Conservation (phyloP, 805 yeast species). For the Yamadazyma endophytica region DNA sequence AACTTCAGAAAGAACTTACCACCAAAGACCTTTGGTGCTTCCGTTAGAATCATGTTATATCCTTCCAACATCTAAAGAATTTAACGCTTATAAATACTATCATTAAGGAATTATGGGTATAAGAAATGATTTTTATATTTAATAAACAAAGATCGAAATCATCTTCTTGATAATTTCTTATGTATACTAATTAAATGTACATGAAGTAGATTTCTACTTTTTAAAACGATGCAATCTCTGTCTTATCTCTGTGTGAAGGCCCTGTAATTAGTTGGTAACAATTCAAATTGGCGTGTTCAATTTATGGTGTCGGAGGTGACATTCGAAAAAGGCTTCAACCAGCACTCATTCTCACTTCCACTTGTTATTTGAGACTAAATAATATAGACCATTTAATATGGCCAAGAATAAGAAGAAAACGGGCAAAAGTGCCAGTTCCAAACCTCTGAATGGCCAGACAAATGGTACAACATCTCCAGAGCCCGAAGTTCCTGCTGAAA, state of each 20-base stretch:
- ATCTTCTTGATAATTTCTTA: not conserved
- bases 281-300: no score
- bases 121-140: not conserved
- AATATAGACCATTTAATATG: no score
- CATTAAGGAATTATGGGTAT: not conserved
- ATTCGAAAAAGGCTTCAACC: no score
- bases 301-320: no score
- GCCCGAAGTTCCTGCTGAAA: no score
- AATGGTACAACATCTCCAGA: conserved; percentile 1
- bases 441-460: not conserved
- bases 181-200: not conserved
- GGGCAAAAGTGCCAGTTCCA: conserved; percentile 3
- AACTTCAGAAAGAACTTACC: conserved; percentile 98
- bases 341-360: no score
- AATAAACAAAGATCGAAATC: no score
- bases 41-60: conserved; percentile 99
- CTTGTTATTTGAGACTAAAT: no score
- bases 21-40: conserved; percentile 99
- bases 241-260: no score
- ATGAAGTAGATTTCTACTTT: no score
- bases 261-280: no score
- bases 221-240: no score
- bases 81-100: conserved; percentile 11
- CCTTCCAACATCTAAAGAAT: conserved; percentile 93
- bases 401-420: conserved; percentile 16